Conservation (phyloP, 148 eudicot genomes). For the Camellia sinensis region DNA sequence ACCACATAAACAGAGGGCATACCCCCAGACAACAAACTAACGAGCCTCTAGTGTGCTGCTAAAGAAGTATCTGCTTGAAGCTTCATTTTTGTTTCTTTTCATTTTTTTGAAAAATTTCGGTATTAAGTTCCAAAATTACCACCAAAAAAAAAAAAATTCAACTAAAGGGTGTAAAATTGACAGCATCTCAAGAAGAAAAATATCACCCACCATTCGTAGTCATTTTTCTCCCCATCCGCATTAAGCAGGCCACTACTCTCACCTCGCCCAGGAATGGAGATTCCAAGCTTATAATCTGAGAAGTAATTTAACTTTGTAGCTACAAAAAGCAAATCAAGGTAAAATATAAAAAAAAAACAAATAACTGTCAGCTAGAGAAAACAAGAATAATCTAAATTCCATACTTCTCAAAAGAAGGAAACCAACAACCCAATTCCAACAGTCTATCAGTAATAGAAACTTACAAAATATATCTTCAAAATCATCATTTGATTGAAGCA, state of each 20-base stretch:
- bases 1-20: not conserved
- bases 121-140: not conserved
- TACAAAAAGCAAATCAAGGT: constrained; percentile 30
- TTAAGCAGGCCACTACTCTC: constrained; percentile 88
- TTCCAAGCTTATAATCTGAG: constrained; percentile 66
- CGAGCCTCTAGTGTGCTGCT: not conserved
- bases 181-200: constrained; percentile 9
- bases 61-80: not conserved
- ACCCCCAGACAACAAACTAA: not conserved
- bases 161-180: not conserved
- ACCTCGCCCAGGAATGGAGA: constrained; percentile 67
- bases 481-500: constrained; percentile 77
- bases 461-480: constrained; percentile 77
- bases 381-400: not conserved
- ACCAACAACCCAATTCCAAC: not conserved
- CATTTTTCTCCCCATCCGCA: constrained; percentile 78
- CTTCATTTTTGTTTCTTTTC: not conserved
- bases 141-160: no score
- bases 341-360: constrained; percentile 9
- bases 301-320: constrained; percentile 64
- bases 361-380: constrained; percentile 17
- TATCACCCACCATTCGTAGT: constrained; percentile 86
- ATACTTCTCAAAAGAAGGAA: not conserved
- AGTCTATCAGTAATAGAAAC: constrained; percentile 15
- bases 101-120: not conserved